These are phyloP conservation scores for Gynostemma pentaphyllum DNA, from an alignment of 306 rosid species.

Conservation along the genomic window DNA sequence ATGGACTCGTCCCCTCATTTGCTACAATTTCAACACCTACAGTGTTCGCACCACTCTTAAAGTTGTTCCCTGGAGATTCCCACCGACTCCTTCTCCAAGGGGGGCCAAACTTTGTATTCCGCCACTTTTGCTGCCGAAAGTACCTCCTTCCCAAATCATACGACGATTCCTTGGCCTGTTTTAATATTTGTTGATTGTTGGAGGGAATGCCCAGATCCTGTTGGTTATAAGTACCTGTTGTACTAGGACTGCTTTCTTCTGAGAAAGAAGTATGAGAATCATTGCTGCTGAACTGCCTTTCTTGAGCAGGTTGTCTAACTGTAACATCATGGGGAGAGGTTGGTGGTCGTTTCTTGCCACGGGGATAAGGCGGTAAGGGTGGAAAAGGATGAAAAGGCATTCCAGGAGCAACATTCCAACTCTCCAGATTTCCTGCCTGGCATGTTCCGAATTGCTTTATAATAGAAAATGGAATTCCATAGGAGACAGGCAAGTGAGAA, in stretches of 20 bases:
- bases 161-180: slow-evolving; percentile 45
- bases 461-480: slow-evolving; percentile 68
- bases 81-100: slow-evolving; percentile 42
- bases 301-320: slow-evolving; percentile 28
- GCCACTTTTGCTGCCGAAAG: slow-evolving; percentile 87
- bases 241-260: slow-evolving; percentile 43
- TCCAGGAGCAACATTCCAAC: slow-evolving; percentile 78
- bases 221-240: slow-evolving; percentile 32
- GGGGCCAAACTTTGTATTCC: slow-evolving; percentile 38
- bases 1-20: slow-evolving; percentile 31
- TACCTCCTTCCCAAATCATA: slow-evolving; percentile 50
- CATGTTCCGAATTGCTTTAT: slow-evolving; percentile 56
- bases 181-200: slow-evolving; percentile 20
- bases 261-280: slow-evolving; percentile 24
- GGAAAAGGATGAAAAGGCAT: slow-evolving; percentile 90
- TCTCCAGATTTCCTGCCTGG: slow-evolving; percentile 33
- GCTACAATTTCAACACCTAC: slow-evolving; percentile 39
- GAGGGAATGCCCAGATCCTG: slow-evolving; percentile 18
- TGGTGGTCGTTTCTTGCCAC: slow-evolving; percentile 28
- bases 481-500: slow-evolving; percentile 63
- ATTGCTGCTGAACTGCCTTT: slow-evolving; percentile 21
- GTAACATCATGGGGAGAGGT: slow-evolving; percentile 20
- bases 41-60: slow-evolving; percentile 28
- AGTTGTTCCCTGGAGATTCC: slow-evolving; percentile 37
- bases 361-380: slow-evolving; percentile 64